Percentiles rank a stretch among this genome's conserved stretches.
These are phyloP conservation scores for Ustilago crameri DNA, from an alignment of 1,284 basidiomycete species.

Conservation along the genomic window DNA sequence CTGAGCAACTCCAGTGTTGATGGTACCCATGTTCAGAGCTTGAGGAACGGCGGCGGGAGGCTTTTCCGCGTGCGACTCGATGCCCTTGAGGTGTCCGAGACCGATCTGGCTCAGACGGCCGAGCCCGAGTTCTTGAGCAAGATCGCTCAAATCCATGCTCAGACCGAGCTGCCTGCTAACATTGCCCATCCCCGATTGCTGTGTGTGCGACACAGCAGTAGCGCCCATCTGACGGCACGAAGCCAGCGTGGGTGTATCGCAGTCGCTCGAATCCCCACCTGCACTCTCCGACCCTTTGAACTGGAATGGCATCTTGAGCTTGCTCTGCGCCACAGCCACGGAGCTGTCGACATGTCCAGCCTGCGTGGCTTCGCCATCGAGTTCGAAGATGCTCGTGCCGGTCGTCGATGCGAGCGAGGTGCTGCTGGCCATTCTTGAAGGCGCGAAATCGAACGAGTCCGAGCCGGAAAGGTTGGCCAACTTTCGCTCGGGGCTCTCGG, in stretches of 20 bases:
- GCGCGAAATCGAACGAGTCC: conserved; percentile 33
- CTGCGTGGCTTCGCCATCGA: neutral
- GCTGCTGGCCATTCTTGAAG: conserved; percentile 37
- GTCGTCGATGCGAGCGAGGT: conserved; percentile 39
- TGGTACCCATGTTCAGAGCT: neutral
- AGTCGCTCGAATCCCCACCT: conserved; percentile 41
- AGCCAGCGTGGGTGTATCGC: conserved; percentile 49
- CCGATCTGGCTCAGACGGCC: conserved; percentile 52
- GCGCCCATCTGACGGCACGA: conserved; percentile 43
- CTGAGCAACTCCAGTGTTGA: conserved; percentile 1
- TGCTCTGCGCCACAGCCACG: conserved; percentile 1
- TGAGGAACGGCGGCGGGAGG: conserved; percentile 4
- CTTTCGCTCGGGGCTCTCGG: conserved; percentile 45
- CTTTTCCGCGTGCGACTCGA: conserved; percentile 29
- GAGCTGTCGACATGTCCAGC: neutral
- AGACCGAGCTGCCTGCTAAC: conserved; percentile 36
- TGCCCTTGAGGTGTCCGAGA: conserved; percentile 30
- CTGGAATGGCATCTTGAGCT: conserved; percentile 44
- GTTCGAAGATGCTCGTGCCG: conserved; percentile 40
- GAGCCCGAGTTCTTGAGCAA: conserved; percentile 47
- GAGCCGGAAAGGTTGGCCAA: conserved; percentile 27
- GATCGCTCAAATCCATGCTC: conserved; percentile 51
- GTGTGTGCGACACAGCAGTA: neutral
- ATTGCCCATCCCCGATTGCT: conserved; percentile 11
- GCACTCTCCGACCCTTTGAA: conserved; percentile 14